Percentiles rank a stretch among this genome's conserved stretches.
These are phyloP conservation scores for Geotrichum phurueaensis DNA, from an alignment of 1,139 yeast species.

Conservation along the genomic window DNA sequence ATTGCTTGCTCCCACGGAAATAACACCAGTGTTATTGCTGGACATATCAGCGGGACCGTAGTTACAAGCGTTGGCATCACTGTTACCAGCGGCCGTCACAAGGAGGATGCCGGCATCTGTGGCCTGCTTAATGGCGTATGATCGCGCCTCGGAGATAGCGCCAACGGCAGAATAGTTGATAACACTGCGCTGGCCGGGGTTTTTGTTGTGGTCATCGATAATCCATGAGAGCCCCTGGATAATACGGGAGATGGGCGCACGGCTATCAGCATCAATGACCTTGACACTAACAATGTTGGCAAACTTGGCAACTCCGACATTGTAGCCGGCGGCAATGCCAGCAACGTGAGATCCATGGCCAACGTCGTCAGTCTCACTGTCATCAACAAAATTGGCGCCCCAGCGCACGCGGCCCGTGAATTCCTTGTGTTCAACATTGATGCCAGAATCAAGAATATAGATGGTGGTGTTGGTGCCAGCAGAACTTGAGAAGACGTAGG, in stretches of 20 bases:
- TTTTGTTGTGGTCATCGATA: conserved; percentile 49
- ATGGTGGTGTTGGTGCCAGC: conserved; percentile 52
- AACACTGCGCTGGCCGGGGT: conserved; percentile 76
- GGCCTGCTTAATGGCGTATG: conserved; percentile 78
- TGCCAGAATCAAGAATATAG: conserved; percentile 49
- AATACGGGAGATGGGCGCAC: conserved; percentile 32
- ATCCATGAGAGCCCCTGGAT: conserved; percentile 32
- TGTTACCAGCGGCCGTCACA: conserved; percentile 89
- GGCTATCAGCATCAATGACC: conserved; percentile 34
- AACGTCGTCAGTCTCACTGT: conserved; percentile 34
- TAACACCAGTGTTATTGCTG: conserved; percentile 54
- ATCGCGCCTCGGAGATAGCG: conserved; percentile 75
- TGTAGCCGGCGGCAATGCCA: conserved; percentile 41
- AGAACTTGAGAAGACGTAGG: conserved; percentile 43
- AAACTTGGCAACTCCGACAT: conserved; percentile 42
- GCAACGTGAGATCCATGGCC: conserved; percentile 45
- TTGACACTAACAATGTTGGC: conserved; percentile 41
- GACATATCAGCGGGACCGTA: conserved; percentile 73
- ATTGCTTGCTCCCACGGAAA: conserved; percentile 68
- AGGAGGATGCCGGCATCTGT: conserved; percentile 73
- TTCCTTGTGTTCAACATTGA: conserved; percentile 43
- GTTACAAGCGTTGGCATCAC: conserved; percentile 77
- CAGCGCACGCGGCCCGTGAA: conserved; percentile 44
- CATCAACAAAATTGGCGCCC: conserved; percentile 34
- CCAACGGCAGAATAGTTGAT: conserved; percentile 92